Evolutionary conservation across 495 filamentous ascomycete genomes (phyloP).

Genomic region (Neohortaea acidophila): DNA sequence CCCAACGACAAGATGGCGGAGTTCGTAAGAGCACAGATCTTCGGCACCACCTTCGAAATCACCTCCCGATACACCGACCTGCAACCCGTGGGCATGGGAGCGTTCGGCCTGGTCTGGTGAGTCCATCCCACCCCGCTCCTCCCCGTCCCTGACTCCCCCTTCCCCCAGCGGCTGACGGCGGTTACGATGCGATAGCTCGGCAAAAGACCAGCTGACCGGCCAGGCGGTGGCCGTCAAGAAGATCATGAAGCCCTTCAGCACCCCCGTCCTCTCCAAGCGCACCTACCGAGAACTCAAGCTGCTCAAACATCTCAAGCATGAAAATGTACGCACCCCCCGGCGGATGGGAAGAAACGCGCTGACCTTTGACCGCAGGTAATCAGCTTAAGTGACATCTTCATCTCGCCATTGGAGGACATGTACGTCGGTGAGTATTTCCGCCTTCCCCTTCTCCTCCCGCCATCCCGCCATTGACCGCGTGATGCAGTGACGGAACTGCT

Average conservation of each 20-base stretch:
- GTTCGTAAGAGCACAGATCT: slow-evolving; percentile 98
- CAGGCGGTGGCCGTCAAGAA: slow-evolving; percentile 98
- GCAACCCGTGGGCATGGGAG: slow-evolving; percentile 97
- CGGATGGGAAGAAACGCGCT: not conserved
- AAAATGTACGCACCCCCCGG: slow-evolving; percentile 54
- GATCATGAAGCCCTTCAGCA: slow-evolving; percentile 99
- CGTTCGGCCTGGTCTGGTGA: slow-evolving; percentile 96
- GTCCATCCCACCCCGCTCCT: too few species aligned
- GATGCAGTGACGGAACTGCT: slow-evolving; percentile 95
- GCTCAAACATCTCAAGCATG: slow-evolving; percentile 87
- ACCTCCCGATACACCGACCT: slow-evolving; percentile 89
- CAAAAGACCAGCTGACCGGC: slow-evolving; percentile 88
- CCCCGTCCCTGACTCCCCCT: too few species aligned
- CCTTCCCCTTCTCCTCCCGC: too few species aligned
- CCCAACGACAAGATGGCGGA: slow-evolving; percentile 66
- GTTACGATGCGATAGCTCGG: slow-evolving; percentile 49
- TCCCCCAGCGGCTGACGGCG: not conserved
- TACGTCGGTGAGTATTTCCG: slow-evolving; percentile 32
- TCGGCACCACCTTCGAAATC: slow-evolving; percentile 98
- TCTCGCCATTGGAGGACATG: slow-evolving; percentile 97
- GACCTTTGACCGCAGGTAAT: slow-evolving; percentile 51
- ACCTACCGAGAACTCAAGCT: slow-evolving; percentile 97
- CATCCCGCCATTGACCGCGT: slow-evolving; percentile 43
- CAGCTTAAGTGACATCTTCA: slow-evolving; percentile 97
- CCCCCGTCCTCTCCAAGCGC: slow-evolving; percentile 87